Percentiles rank a stretch among this genome's conserved stretches.
phyloP scores from a whole-genome alignment of 257 asterid genomes.

The Solanum clarkiae region DNA sequence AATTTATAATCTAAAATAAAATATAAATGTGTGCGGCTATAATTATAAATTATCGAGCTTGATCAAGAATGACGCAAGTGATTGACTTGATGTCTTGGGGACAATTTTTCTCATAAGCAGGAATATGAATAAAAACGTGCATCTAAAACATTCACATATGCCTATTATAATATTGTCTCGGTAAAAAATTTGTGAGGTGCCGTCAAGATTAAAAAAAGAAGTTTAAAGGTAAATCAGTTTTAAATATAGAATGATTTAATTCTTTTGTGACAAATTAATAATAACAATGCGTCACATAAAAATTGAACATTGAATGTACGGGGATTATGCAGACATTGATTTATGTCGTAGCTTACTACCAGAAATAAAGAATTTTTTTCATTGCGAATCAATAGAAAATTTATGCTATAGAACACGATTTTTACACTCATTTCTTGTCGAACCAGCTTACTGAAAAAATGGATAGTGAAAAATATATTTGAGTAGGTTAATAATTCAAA shows the following conservation, averaged over 20 bases:
- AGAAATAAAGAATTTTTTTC: too few relatives aligned
- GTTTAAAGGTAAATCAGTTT: background rate
- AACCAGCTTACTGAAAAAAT: background rate
- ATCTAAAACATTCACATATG: background rate
- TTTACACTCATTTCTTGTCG: too few relatives aligned
- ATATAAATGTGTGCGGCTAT: background rate
- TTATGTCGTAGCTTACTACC: background rate
- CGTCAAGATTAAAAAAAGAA: background rate
- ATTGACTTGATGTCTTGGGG: background rate
- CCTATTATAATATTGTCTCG: background rate
- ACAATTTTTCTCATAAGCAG: background rate
- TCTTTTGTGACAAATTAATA: background rate
- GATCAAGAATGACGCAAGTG: background rate
- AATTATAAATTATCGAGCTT: background rate
- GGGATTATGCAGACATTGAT: background rate
- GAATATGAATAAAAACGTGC: background rate
- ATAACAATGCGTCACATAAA: background rate
- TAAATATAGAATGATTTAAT: background rate
- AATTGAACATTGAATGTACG: background rate
- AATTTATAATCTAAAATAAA: background rate
- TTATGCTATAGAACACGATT: background rate
- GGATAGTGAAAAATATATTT: background rate
- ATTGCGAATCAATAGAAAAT: accelerated
- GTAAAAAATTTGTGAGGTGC: background rate
- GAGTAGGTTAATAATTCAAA: background rate